Evolutionary conservation across 108 stramenopile genomes (phyloP).

Genomic region (Cylindrotheca closterium): DNA sequence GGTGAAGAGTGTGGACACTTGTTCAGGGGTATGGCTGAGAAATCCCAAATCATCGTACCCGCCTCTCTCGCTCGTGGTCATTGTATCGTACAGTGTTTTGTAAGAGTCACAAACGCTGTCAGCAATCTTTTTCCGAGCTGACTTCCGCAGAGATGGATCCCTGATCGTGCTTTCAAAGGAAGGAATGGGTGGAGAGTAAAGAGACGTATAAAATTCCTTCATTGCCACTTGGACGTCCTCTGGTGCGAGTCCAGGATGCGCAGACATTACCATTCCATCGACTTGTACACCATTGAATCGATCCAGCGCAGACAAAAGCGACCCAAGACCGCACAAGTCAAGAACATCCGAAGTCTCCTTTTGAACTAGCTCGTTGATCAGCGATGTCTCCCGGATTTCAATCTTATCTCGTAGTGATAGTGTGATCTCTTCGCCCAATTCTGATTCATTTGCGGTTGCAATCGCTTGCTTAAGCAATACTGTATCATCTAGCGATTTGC

Average conservation of each 20-base stretch:
- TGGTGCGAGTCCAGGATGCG: conserved; percentile 73
- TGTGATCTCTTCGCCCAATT: conserved; percentile 42
- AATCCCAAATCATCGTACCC: conserved; percentile 80
- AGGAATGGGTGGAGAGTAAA: conserved; percentile 80
- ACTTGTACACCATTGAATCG: conserved; percentile 52
- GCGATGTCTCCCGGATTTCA: conserved; percentile 45
- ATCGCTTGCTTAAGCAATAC: conserved; percentile 58
- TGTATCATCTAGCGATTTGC: conserved; percentile 68
- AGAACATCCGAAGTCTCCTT: conserved; percentile 62
- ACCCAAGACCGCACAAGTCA: conserved; percentile 64
- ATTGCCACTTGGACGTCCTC: conserved; percentile 59
- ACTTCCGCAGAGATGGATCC: conserved; percentile 75
- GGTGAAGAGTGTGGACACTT: conserved; percentile 74
- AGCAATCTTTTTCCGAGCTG: conserved; percentile 66
- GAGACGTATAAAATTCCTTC: conserved; percentile 77
- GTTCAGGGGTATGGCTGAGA: conserved; percentile 68
- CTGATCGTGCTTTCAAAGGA: conserved; percentile 74
- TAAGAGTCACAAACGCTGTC: conserved; percentile 56
- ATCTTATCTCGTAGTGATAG: conserved; percentile 45
- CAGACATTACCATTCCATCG: conserved; percentile 71
- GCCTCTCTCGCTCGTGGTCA: conserved; percentile 43
- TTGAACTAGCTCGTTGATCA: conserved; percentile 66
- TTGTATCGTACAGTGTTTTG: conserved; percentile 52
- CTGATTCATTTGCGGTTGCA: conserved; percentile 46
- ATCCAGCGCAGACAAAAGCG: conserved; percentile 41